phyloP scores from a whole-genome alignment of 306 rosid genomes.

The Geum urbanum region DNA sequence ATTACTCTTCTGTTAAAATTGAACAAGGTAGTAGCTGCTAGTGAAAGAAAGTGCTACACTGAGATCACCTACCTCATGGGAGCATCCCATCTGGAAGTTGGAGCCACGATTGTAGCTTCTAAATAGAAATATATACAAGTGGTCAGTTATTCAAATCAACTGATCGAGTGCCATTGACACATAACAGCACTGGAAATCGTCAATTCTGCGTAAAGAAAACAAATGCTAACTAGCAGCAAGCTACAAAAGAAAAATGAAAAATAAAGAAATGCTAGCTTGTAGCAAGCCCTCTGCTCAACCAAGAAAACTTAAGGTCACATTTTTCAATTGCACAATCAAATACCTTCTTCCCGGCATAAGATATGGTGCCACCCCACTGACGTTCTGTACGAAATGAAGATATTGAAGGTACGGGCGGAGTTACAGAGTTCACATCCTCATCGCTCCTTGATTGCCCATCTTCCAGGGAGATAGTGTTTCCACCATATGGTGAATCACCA shows the following conservation, averaged over 20 bases:
- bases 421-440: constrained; percentile 53
- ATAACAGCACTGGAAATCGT: constrained; percentile 4
- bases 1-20: too few relatives aligned
- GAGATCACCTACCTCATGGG: too few relatives aligned
- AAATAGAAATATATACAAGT: constrained; percentile 16
- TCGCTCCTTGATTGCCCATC: constrained; percentile 45
- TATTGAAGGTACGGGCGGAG: constrained; percentile 49
- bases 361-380: constrained; percentile 79
- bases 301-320: neutral
- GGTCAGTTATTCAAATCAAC: constrained; percentile 16
- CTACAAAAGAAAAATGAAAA: neutral
- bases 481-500: constrained; percentile 81
- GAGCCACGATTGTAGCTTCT: constrained; percentile 87
- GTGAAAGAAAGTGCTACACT: too few relatives aligned
- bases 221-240: neutral
- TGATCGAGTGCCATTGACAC: constrained; percentile 12
- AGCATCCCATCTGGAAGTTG: constrained; percentile 84
- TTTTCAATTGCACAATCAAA: constrained; percentile 1
- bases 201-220: constrained; percentile 4
- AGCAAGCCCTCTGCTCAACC: neutral
- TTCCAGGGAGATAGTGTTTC: constrained; percentile 35
- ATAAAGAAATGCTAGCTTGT: neutral
- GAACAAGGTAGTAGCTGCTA: too few relatives aligned
- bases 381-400: constrained; percentile 52
- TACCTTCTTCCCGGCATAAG: constrained; percentile 88